Base-by-base conservation (phyloP, 1,139 yeast genomes). In the Taphrina communis region DNA sequence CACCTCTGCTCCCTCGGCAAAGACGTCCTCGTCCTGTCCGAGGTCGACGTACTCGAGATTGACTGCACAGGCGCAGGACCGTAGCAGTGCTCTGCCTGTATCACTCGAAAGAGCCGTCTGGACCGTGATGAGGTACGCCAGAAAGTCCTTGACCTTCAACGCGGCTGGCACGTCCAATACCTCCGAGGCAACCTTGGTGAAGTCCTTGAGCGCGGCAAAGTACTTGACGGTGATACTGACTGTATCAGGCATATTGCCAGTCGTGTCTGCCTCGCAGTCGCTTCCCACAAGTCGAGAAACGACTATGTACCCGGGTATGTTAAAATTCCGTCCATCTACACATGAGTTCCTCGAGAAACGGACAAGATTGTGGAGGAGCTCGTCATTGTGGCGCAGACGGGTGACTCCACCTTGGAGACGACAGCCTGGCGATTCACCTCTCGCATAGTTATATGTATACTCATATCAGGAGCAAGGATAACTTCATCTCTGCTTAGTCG, bases 141-240 rank as follows among this genome's bases (percentile, higher is more conserved):
- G 44, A 50, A 63, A 17, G 38, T 55, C 48, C 35, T 44, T 55
- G 38, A 55, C 56, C 21, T 21, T 35, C 46, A 55, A 50, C 6
- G 38, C 48, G 4, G 44, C 21, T n/a, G 60, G 67, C 39, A 55
- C 25, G 17, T 17, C 6, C 17, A 63, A 25, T 36, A 35, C 35
- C 21, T 55, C 55, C 7, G 44, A 36, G 6, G 48, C 31, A 9
- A 42, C 14, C 42, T 48, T 46, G 6, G 61, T 46, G 14, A 63
- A 39, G 48, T 63, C 67, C 11, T 58, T 63, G 52, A 63, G 41
- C 11, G 56, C 67, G 17, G 67, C 67, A 55, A 44, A 63, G 42
- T 53, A 63, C 48, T 36, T 50, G 5, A 60, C 56, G 2, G 53
- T 50, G 6, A 50, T 25, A 1, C 12, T 21, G 36, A 50, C n/a